A percentile compares a stretch with the other conserved stretches of the same genome.
These are phyloP conservation scores for Vicia villosa DNA, from an alignment of 306 rosid species.

Conservation along the genomic window DNA sequence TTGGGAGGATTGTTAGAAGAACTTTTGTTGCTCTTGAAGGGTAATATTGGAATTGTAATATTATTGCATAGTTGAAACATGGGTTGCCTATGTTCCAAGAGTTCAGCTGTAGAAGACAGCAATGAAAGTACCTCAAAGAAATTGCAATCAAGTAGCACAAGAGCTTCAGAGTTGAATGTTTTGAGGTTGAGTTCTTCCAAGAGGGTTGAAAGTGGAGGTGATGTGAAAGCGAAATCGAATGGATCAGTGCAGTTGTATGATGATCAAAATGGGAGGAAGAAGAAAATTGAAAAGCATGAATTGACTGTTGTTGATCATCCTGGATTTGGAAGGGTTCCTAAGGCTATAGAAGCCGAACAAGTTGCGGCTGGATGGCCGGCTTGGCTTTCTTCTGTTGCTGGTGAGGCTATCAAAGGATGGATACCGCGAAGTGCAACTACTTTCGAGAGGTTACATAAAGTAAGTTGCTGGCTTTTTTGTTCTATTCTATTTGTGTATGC, in stretches of 20 bases:
- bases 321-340: constrained; percentile 67
- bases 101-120: constrained; percentile 73
- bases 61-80: constrained; percentile 42
- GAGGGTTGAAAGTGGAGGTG: constrained; percentile 57
- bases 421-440: constrained; percentile 80
- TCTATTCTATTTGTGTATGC: constrained; percentile 27
- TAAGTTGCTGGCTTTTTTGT: constrained; percentile 44
- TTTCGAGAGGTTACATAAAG: constrained; percentile 81
- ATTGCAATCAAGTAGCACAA: constrained; percentile 45
- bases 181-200: constrained; percentile 57
- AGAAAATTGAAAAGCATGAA: constrained; percentile 53
- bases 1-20: constrained; percentile 12
- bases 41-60: constrained; percentile 1
- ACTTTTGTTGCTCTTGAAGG: constrained; percentile 23
- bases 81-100: constrained; percentile 73
- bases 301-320: constrained; percentile 45
- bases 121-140: constrained; percentile 51
- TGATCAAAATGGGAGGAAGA: constrained; percentile 54
- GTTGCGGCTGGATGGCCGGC: constrained; percentile 96
- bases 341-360: constrained; percentile 71
- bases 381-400: constrained; percentile 90
- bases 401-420: constrained; percentile 94
- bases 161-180: constrained; percentile 48
- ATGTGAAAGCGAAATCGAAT: constrained; percentile 49
- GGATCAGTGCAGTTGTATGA: constrained; percentile 53